phyloP scores from a whole-genome alignment of 139 green algal genomes.

The Haematococcus sp. region DNA sequence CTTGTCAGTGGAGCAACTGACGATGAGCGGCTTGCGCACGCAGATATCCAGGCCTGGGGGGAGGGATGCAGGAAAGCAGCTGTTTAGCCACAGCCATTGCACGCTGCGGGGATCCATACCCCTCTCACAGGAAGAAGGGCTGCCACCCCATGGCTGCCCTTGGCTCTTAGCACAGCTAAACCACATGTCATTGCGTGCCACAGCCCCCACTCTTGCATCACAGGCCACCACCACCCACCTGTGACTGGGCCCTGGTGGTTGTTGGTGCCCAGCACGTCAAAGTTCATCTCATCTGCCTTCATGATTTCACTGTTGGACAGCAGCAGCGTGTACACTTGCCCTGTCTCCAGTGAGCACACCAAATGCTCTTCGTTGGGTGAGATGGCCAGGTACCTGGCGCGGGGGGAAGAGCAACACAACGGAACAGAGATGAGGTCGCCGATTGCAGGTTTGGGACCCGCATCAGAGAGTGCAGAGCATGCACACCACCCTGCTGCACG shows the following conservation, averaged over 20 bases:
- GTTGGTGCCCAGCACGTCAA: conserved; percentile 53
- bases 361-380: conserved; percentile 77
- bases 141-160: too few relatives aligned
- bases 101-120: too few relatives aligned
- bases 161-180: too few relatives aligned
- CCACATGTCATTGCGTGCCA: too few relatives aligned
- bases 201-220: background rate
- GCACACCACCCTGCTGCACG: background rate
- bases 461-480: background rate
- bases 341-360: conserved; percentile 59
- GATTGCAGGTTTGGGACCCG: background rate
- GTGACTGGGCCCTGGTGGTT: conserved; percentile 44
- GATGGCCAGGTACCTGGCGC: conserved; percentile 57
- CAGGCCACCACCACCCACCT: background rate
- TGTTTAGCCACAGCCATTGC: background rate
- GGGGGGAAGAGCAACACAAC: background rate
- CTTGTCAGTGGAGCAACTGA: conserved; percentile 69
- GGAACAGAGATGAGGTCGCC: background rate
- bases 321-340: conserved; percentile 65
- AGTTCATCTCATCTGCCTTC: conserved; percentile 81
- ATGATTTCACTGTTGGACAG: conserved; percentile 71
- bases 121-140: too few relatives aligned
- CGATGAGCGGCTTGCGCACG: conserved; percentile 77
- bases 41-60: conserved; percentile 70
- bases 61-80: background rate